Base-by-base conservation (phyloP, 2,329 filamentous ascomycete species). In the Fusarium sp. region DNA sequence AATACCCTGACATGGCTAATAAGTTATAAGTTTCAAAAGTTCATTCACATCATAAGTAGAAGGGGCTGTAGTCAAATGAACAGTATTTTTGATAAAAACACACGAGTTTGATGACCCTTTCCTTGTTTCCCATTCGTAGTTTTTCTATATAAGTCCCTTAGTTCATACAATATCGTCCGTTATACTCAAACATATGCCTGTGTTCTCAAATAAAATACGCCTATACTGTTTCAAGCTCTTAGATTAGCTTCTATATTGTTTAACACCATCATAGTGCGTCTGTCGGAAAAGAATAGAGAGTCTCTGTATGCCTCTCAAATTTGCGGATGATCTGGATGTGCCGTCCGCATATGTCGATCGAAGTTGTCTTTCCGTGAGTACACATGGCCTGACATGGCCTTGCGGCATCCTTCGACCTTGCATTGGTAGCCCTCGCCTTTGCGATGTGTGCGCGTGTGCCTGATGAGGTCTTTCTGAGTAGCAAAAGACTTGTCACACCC, bases 281-380 rank as follows among this genome's bases (percentile, higher is more conserved):
- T 74, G 72, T 74, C 72, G 68, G 61, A 47, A 55, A 36, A 47
- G 44, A 44, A 57, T 50, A 48, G 72, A 74, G 72, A 74, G 60
- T 70, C 69, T 45, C 66, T 69, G 66, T 68, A 66, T 69, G 55
- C 51, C 65, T 65, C 70, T 77, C 72, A 77, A 38, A 76, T 67
- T 44, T 70, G 65, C n/a, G 74, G 68, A 9, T 78, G 76, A 4
- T 76, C 68, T 33, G 75, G 72, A 41, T 78, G 76, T n/a, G 76
- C 76, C 24, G 76, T 78, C 28, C 76, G 56, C 76, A 78, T 78
- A 62, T 78, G 76, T 24, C 76, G 71, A 48, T 78, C 76, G 55
- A 77, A 78, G 51, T 78, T 78, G 72, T 78, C 76, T 63, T 78
- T 78, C 24, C 76, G 65, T 38, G 75, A 78, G 67, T 78, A 78